These are phyloP conservation scores for Sclerotinia minor DNA, from an alignment of 2,329 filamentous ascomycete species.

Conservation along the genomic window DNA sequence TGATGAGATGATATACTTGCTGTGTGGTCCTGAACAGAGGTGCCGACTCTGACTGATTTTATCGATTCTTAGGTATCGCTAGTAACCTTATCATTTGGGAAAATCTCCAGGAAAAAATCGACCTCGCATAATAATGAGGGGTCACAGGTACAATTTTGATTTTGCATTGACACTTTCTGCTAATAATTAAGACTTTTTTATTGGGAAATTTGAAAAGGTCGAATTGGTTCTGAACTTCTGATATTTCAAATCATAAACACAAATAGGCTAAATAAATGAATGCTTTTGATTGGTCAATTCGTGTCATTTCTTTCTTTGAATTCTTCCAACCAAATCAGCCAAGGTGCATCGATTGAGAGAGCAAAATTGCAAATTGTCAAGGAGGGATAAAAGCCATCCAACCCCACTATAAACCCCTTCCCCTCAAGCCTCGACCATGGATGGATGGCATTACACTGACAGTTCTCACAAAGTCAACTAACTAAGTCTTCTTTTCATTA, in stretches of 20 bases:
- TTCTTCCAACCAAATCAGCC: not conserved
- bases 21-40: too few relatives aligned
- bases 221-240: not conserved
- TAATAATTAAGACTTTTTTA: not conserved
- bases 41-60: too few relatives aligned
- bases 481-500: not conserved
- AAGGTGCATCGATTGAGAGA: not conserved
- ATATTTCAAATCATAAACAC: not conserved
- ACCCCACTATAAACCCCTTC: constrained; percentile 5
- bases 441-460: not conserved
- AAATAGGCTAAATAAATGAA: not conserved
- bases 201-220: not conserved
- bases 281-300: constrained; percentile 1
- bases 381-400: constrained; percentile 6
- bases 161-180: not conserved
- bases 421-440: not conserved
- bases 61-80: too few relatives aligned
- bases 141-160: constrained; percentile 3
- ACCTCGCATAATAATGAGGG: not conserved
- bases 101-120: not conserved
- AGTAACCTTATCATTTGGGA: too few relatives aligned
- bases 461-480: constrained; percentile 3
- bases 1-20: not conserved
- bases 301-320: not conserved
- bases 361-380: too few relatives aligned